Base-by-base conservation (phyloP, 352 stramenopile genomes). In the Phytopythium litorale region DNA sequence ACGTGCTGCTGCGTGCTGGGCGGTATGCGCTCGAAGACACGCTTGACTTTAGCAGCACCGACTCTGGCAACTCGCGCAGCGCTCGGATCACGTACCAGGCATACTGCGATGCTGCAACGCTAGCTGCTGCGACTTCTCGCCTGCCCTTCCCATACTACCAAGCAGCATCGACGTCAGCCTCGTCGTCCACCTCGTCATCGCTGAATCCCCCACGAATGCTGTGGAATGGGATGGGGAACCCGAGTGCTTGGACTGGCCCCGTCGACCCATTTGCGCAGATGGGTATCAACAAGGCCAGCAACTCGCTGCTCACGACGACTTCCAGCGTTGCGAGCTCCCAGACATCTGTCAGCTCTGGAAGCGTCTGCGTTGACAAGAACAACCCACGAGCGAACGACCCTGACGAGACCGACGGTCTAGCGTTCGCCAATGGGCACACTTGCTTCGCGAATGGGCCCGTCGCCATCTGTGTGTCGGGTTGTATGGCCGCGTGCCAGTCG, bases 141-240 rank as follows among this genome's bases (percentile, higher is more conserved):
- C 58, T 78, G 21, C 54, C 55, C 15, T 92, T 84, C 38, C 79
- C 84, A 37, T 89, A 91, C 69, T 53, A 52, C 1, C 32, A 45
- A 45, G 52, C 52, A 15, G 30, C 18, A 4, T 21, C 52, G 0
- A 23, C 52, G 32, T 45, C 52, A 11, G 28, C 50, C 3, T 43
- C 50, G 3, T 1, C 32, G 7, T 16, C 30, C 18, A 43, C 30
- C 35, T 72, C 68, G 25, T 59, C 74, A 3, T 35, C 70, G 32
- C n/a, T 62, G 6, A 71, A 70, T 12, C 73, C 76, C 8, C 79
- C 77, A 16, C 68, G 84, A 6, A 63, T 68, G 13, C 62, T 85
- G 38, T 92, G 84, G 84, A 92, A 91, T 65, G 84, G 84, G 13
- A 74, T 91, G 6, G 78, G 75, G 2, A 45, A 87, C 33, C 48